Percentiles rank a stretch among this genome's conserved stretches.
Evolutionary conservation across 176 grass and related monocot genomes (phyloP).

Genomic region (Puccinellia tenuiflora): DNA sequence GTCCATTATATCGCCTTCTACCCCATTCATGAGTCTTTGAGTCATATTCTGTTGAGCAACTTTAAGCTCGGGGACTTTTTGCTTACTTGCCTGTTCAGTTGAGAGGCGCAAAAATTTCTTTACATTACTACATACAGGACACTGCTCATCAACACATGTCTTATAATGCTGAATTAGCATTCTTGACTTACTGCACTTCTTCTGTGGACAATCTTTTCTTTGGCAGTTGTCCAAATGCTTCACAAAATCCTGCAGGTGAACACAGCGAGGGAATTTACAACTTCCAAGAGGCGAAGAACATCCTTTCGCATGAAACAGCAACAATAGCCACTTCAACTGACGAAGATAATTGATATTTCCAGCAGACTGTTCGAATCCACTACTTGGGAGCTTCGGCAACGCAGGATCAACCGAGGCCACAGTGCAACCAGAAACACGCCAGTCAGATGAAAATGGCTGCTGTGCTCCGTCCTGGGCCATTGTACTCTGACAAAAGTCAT

Average conservation of each 20-base stretch:
- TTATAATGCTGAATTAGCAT: constrained; percentile 66
- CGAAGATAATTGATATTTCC: constrained; percentile 55
- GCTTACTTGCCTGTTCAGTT: constrained; percentile 49
- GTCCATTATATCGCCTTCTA: constrained; percentile 62
- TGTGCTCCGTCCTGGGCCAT: constrained; percentile 43
- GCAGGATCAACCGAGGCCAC: constrained; percentile 24
- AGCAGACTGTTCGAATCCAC: constrained; percentile 42
- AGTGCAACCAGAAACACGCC: constrained; percentile 34
- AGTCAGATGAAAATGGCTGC: constrained; percentile 39
- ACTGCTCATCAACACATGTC: constrained; percentile 54
- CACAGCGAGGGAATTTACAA: constrained; percentile 69
- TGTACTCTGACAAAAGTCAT: constrained; percentile 60
- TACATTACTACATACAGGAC: constrained; percentile 76
- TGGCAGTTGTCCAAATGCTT: constrained; percentile 75
- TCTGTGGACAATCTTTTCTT: constrained; percentile 57
- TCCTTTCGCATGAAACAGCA: constrained; percentile 74
- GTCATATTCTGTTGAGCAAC: constrained; percentile 38
- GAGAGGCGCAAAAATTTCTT: constrained; percentile 45
- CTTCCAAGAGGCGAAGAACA: constrained; percentile 68
- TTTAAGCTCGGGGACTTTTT: constrained; percentile 29
- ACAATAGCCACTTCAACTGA: constrained; percentile 75
- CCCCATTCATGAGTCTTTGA: constrained; percentile 37
- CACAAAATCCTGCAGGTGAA: constrained; percentile 65
- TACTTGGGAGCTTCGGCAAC: constrained; percentile 15
- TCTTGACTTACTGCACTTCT: constrained; percentile 54